These are phyloP conservation scores for Leishmania tarentolae DNA, from an alignment of 208 protist species.

Conservation along the genomic window DNA sequence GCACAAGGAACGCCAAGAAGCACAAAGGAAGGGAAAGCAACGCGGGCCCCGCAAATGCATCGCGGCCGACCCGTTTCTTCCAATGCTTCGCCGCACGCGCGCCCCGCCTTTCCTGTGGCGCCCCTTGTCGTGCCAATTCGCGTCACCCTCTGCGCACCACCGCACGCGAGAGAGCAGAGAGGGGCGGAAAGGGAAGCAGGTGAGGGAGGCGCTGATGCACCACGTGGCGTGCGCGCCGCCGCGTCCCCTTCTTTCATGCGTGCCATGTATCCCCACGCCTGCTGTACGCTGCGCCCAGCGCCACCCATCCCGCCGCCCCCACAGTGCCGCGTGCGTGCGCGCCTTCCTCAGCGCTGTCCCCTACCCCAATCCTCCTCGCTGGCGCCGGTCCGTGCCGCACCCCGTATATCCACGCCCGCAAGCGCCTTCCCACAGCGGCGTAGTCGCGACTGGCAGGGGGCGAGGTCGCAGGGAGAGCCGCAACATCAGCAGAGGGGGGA, in stretches of 20 bases:
- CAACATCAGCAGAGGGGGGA: not conserved
- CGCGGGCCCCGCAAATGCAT: too few relatives aligned
- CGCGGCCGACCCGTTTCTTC: not conserved
- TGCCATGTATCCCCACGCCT: not conserved
- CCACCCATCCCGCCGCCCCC: too few relatives aligned
- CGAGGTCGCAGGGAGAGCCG: not conserved
- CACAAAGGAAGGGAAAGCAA: not conserved
- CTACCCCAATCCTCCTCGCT: not conserved
- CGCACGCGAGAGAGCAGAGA: not conserved
- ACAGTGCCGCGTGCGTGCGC: not conserved
- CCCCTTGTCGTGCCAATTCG: too few relatives aligned
- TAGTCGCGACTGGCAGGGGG: not conserved
- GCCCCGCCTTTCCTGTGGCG: too few relatives aligned
- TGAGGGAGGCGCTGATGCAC: not conserved
- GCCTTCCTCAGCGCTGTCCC: not conserved
- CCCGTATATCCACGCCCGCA: not conserved
- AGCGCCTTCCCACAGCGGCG: not conserved
- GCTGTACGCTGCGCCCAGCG: not conserved
- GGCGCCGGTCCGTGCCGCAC: not conserved
- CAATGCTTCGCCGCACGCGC: too few relatives aligned
- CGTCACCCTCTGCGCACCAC: not conserved
- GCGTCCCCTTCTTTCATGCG: not conserved
- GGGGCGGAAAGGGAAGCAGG: not conserved
- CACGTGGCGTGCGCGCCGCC: not conserved
- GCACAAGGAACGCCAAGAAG: not conserved